Evolutionary conservation across 2,329 filamentous ascomycete genomes (phyloP).

Genomic region (Teratosphaeria nubilosa): DNA sequence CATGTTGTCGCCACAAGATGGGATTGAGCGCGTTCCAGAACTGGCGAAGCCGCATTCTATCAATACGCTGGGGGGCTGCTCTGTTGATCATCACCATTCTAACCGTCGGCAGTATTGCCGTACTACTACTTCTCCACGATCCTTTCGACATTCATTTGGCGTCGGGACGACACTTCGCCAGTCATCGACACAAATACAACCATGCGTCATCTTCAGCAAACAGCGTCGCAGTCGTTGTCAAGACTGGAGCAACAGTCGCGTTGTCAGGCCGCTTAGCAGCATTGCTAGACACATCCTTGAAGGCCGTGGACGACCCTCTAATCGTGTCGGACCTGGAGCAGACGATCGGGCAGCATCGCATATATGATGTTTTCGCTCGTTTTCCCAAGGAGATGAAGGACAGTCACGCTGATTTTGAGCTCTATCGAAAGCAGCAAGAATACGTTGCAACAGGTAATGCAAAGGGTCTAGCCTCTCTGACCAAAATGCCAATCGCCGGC

Average conservation of each 20-base stretch:
- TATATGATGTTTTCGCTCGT: slow-evolving; percentile 16
- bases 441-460: slow-evolving; percentile 9
- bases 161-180: background rate
- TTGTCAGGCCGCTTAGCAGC: slow-evolving; percentile 39
- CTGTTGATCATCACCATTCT: background rate
- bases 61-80: background rate
- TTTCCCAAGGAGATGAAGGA: slow-evolving; percentile 10
- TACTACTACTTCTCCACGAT: background rate
- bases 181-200: background rate
- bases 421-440: slow-evolving; percentile 13
- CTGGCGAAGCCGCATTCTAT: background rate
- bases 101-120: background rate
- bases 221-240: slow-evolving; percentile 41
- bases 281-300: slow-evolving; percentile 43
- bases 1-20: background rate
- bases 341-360: slow-evolving; percentile 27
- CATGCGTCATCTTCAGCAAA: background rate
- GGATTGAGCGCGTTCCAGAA: background rate
- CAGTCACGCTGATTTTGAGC: slow-evolving; percentile 13
- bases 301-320: slow-evolving; percentile 37
- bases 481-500: slow-evolving; percentile 4
- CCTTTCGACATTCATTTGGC: background rate
- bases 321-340: slow-evolving; percentile 42
- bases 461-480: slow-evolving; percentile 9
- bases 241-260: slow-evolving; percentile 47